Evolutionary conservation across 495 filamentous ascomycete species (phyloP).

Genomic region (Aspergillus baeticus): DNA sequence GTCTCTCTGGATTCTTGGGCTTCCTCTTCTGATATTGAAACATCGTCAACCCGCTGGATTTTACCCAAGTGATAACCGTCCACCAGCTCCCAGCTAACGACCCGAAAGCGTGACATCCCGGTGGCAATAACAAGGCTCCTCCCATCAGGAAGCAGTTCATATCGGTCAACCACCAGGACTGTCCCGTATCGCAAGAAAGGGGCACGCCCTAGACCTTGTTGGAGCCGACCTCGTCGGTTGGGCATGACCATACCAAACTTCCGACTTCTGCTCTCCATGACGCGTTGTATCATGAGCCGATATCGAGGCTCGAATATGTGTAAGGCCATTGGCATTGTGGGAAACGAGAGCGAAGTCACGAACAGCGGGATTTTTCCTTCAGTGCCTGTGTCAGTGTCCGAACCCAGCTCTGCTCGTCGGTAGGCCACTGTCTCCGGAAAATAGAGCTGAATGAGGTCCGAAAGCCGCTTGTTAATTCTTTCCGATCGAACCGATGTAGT

Average conservation of each 20-base stretch:
- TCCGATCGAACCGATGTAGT: conserved; percentile 51
- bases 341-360: conserved; percentile 77
- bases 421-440: conserved; percentile 64
- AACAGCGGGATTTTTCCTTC: conserved; percentile 72
- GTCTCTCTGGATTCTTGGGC: conserved; percentile 65
- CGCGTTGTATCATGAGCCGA: conserved; percentile 80
- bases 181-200: conserved; percentile 77
- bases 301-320: conserved; percentile 93
- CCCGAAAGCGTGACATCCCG: conserved; percentile 72
- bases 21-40: conserved; percentile 80
- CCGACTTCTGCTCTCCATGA: conserved; percentile 62
- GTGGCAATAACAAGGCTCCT: conserved; percentile 75
- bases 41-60: conserved; percentile 73
- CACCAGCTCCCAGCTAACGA: conserved; percentile 57
- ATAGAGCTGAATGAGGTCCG: conserved; percentile 57
- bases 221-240: conserved; percentile 53
- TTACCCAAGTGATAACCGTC: conserved; percentile 79
- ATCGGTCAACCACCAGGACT: conserved; percentile 67
- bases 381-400: conserved; percentile 47
- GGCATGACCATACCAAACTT: conserved; percentile 85
- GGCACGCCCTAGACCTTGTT: conserved; percentile 56
- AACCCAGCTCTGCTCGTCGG: conserved; percentile 50
- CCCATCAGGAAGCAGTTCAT: conserved; percentile 74
- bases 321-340: conserved; percentile 78
- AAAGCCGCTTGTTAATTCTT: conserved; percentile 62